Evolutionary conservation across 306 rosid genomes (phyloP).

Genomic region (Hylodesmum podocarpum): DNA sequence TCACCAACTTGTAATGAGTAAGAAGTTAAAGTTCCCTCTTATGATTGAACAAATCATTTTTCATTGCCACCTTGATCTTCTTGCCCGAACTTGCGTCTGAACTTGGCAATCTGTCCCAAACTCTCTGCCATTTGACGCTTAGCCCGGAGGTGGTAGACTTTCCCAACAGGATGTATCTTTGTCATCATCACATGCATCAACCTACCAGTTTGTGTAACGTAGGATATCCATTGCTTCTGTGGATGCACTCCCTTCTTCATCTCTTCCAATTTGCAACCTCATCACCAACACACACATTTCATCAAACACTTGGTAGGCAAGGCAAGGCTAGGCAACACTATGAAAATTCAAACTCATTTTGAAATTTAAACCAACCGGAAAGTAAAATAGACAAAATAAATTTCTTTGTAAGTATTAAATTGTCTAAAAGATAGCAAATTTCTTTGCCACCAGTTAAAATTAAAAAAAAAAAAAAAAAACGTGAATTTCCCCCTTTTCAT

Average conservation of each 20-base stretch:
- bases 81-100: constrained; percentile 70
- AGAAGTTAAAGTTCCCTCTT: constrained; percentile 14
- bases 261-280: constrained; percentile 24
- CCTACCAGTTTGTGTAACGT: constrained; percentile 88
- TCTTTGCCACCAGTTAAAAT: not conserved
- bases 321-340: not conserved
- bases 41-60: constrained; percentile 34
- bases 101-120: constrained; percentile 85
- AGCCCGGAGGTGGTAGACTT: constrained; percentile 88
- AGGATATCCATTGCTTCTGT: constrained; percentile 93
- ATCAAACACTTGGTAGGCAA: constrained; percentile 38
- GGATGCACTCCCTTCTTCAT: constrained; percentile 98
- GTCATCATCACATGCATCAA: constrained; percentile 87
- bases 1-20: constrained; percentile 2
- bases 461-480: not conserved
- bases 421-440: not conserved
- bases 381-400: not conserved
- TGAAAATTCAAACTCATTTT: not conserved
- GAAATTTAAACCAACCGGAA: not conserved
- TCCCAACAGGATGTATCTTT: constrained; percentile 81
- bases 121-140: constrained; percentile 88
- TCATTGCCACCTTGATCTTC: constrained; percentile 36
- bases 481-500: not conserved
- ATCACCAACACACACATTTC: constrained; percentile 23
- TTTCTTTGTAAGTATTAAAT: not conserved